phyloP scores from a whole-genome alignment of 306 rosid genomes.

The Quercus gilva region DNA sequence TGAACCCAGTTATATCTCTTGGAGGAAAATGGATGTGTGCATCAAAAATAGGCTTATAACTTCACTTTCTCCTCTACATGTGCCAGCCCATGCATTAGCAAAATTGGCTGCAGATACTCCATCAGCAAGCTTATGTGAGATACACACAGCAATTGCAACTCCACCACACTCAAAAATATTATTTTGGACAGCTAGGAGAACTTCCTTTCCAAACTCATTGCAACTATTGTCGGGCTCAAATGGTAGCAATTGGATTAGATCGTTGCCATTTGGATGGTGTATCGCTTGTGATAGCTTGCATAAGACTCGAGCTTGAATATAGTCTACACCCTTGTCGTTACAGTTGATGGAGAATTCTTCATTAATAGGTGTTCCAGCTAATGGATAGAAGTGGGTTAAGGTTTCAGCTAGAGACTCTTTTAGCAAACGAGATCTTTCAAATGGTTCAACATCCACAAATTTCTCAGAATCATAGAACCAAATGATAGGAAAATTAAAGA shows the following conservation, averaged over 20 bases:
- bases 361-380: conserved; percentile 16
- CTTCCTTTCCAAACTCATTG: not conserved
- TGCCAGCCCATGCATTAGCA: conserved; percentile 11
- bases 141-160: conserved; percentile 12
- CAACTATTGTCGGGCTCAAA: not conserved
- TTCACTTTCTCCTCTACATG: not conserved
- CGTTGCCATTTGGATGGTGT: not conserved
- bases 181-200: conserved; percentile 1
- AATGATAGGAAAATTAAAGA: conserved; percentile 1
- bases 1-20: not conserved
- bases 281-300: not conserved
- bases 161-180: conserved; percentile 20
- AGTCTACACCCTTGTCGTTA: conserved; percentile 19
- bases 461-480: conserved; percentile 3
- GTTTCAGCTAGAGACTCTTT: conserved; percentile 16
- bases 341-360: conserved; percentile 10
- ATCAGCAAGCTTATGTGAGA: conserved; percentile 24
- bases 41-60: not conserved
- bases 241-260: conserved; percentile 8
- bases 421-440: not conserved
- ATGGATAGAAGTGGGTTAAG: conserved; percentile 23
- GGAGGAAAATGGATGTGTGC: not conserved
- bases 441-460: too few species aligned
- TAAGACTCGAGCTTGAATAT: not conserved
- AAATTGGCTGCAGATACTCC: not conserved